Conservation (phyloP, 2,329 filamentous ascomycete species). For the Pseudodiploospora longispora region DNA sequence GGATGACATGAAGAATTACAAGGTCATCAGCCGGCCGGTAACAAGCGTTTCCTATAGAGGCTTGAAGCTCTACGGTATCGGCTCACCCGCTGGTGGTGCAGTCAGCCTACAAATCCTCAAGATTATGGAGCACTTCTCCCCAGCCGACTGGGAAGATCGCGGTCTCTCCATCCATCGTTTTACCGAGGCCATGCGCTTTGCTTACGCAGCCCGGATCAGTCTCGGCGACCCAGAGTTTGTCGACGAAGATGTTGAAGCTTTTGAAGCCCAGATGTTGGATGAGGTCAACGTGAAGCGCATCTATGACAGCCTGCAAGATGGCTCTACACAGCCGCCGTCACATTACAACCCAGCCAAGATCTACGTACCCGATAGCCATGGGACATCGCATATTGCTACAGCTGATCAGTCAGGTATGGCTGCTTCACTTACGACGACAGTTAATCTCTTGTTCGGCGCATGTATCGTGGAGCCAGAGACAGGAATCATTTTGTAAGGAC, state of each 20-base stretch:
- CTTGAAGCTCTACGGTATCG: slow-evolving; percentile 60
- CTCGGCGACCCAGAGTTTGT: slow-evolving; percentile 80
- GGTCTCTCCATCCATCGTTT: slow-evolving; percentile 74
- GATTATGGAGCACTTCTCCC: slow-evolving; percentile 67
- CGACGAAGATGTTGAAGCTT: slow-evolving; percentile 43
- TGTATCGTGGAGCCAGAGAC: slow-evolving; percentile 72
- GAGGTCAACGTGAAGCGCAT: slow-evolving; percentile 50
- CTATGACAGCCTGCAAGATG: slow-evolving; percentile 61
- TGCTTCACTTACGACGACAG: slow-evolving; percentile 74
- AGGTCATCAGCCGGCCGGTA: slow-evolving; percentile 55
- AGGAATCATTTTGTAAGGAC: slow-evolving; percentile 61
- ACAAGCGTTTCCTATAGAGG: slow-evolving; percentile 60
- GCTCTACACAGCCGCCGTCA: slow-evolving; percentile 59
- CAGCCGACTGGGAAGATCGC: slow-evolving; percentile 41
- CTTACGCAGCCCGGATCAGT: slow-evolving; percentile 68
- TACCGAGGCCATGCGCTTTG: slow-evolving; percentile 84
- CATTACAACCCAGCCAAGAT: slow-evolving; percentile 64
- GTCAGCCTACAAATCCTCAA: slow-evolving; percentile 73
- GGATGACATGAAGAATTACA: slow-evolving; percentile 67
- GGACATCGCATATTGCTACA: slow-evolving; percentile 65
- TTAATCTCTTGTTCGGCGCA: slow-evolving; percentile 81
- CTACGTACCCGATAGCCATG: slow-evolving; percentile 61
- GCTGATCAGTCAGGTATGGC: slow-evolving; percentile 68
- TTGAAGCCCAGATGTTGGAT: slow-evolving; percentile 62
- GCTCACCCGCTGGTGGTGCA: slow-evolving; percentile 70